Base-by-base conservation (phyloP, 352 stramenopile genomes). In the Detonula confervacea region DNA sequence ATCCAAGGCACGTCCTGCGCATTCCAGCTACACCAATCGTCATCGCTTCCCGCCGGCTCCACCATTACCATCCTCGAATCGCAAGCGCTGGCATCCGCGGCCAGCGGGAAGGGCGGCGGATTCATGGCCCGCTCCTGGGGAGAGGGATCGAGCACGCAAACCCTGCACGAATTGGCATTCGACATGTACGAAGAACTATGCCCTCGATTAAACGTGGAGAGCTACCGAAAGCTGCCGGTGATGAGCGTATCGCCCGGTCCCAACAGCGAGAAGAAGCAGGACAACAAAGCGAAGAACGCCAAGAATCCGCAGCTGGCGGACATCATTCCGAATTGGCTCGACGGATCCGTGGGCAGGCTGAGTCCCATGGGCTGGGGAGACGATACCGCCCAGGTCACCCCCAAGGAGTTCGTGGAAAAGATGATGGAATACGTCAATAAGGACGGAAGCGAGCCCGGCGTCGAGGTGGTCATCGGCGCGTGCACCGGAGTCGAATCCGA, bases 61-160 rank as follows among this genome's bases (percentile, higher is more conserved):
- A 85, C 37, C 27, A 91, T 92, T 59, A 92, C 81, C 9, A 77
- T 96, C 11, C 61, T 96, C 6, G 92, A 96, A 80, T 42, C 82
- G 11, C 86, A 87, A 24, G 68, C 42, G 52, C 72, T 94, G 12
- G 94, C 92, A 12, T 88, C 87, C 3, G 93, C 92, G 16, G 93
- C 94, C 1, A 94, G 82, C 55, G 94, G 94, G 11, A 97, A 97
- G 72, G 92, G 93, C 0, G 94, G 94, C 30, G 94, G 94, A 6
- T 97, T 97, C 67, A 90, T 97, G 79, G 94, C 93, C 3, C 71
- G 90, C 8, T 80, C 80, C 18, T 97, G 93, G 93, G 91, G 92
- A 6, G 77, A 92, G 75, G 91, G 89, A 35, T 77, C 80, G 7
- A 55, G 82, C 2, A 95, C 92, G 2, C 78, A 91, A 37, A 30